Evolutionary conservation across 2,329 filamentous ascomycete genomes (phyloP).

Genomic region (Scedosporium aurantiacum): DNA sequence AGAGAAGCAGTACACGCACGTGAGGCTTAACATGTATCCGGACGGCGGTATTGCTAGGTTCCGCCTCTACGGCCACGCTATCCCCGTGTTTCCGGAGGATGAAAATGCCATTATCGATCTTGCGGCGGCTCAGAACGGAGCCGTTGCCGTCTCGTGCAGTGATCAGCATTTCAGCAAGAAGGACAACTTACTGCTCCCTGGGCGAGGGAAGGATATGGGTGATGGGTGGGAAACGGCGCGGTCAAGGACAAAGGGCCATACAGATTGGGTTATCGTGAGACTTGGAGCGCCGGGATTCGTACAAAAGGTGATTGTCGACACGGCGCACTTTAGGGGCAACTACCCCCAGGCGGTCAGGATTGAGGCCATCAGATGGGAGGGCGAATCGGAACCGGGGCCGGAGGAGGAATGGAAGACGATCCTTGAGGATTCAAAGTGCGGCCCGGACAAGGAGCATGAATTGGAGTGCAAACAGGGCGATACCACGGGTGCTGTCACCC

Average conservation of each 20-base stretch:
- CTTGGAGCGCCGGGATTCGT: constrained; percentile 57
- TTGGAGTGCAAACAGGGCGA: constrained; percentile 42
- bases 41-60: constrained; percentile 77
- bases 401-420: constrained; percentile 55
- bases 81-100: constrained; percentile 64
- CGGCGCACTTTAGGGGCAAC: constrained; percentile 74
- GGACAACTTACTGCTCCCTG: constrained; percentile 69
- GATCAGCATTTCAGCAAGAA: constrained; percentile 80
- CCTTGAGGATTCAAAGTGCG: constrained; percentile 54
- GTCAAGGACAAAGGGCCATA: constrained; percentile 58
- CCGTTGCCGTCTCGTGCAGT: constrained; percentile 62
- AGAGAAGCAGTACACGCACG: constrained; percentile 63
- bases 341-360: constrained; percentile 68
- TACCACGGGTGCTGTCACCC: constrained; percentile 45
- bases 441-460: constrained; percentile 62
- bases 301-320: constrained; percentile 62
- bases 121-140: constrained; percentile 68
- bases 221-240: constrained; percentile 81
- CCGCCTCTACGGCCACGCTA: constrained; percentile 62
- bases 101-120: constrained; percentile 59
- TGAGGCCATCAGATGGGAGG: constrained; percentile 46
- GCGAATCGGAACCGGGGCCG: constrained; percentile 40
- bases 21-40: constrained; percentile 73
- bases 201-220: constrained; percentile 73
- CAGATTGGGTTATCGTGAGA: constrained; percentile 72